A percentile compares a stretch with the other conserved stretches of the same genome.
Conservation (phyloP, 2,329 filamentous ascomycete genomes). For the Aureobasidium pullulans region DNA sequence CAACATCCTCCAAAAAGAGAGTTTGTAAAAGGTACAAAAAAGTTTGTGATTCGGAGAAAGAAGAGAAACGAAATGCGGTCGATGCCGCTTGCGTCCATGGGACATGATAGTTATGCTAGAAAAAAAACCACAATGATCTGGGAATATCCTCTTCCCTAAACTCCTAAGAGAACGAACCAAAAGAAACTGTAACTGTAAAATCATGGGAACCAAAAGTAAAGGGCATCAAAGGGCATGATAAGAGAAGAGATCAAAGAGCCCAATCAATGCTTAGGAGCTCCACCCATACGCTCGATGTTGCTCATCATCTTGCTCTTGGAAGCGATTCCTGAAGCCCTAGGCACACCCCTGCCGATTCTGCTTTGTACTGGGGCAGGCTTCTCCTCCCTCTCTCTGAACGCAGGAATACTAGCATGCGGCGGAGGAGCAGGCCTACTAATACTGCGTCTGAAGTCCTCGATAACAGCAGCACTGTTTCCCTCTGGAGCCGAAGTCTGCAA, state of each 20-base stretch:
- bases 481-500: slow-evolving; percentile 46
- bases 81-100: too few relatives aligned
- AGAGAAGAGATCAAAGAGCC: background rate
- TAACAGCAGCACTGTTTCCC: slow-evolving; percentile 30
- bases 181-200: too few relatives aligned
- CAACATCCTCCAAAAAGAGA: too few relatives aligned
- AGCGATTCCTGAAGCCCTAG: slow-evolving; percentile 25
- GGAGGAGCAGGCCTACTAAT: slow-evolving; percentile 42
- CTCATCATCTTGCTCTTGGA: slow-evolving; percentile 69
- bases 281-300: slow-evolving; percentile 81
- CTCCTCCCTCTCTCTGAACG: slow-evolving; percentile 52
- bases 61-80: too few relatives aligned
- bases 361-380: slow-evolving; percentile 36
- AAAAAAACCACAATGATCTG: too few relatives aligned
- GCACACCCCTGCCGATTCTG: slow-evolving; percentile 35
- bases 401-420: slow-evolving; percentile 23
- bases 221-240: background rate
- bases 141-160: too few relatives aligned
- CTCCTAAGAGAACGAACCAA: too few relatives aligned
- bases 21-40: too few relatives aligned
- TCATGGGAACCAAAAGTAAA: background rate
- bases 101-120: too few relatives aligned
- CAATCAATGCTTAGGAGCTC: background rate
- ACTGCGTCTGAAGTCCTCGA: slow-evolving; percentile 48
- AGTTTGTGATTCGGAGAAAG: too few relatives aligned